Percentiles rank a stretch among this genome's conserved stretches.
These are phyloP conservation scores for Boletus edulis DNA, from an alignment of 768 basidiomycete species.

Conservation along the genomic window DNA sequence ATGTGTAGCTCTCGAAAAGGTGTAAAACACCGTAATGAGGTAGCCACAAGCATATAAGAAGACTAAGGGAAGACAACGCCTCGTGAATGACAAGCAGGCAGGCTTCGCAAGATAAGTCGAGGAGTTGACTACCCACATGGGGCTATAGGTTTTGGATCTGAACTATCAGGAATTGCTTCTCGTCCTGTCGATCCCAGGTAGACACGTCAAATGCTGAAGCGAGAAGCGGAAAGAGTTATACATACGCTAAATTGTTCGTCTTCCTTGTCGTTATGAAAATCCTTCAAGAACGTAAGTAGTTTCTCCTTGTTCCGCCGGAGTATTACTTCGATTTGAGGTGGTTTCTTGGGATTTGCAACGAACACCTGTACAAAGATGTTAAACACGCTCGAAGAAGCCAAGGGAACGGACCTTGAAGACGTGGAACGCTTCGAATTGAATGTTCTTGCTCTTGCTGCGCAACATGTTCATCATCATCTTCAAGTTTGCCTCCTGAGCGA, in stretches of 20 bases:
- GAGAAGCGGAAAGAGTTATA: background rate
- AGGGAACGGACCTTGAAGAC: constrained; percentile 87
- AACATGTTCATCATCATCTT: constrained; percentile 99
- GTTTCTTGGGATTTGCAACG: constrained; percentile 99
- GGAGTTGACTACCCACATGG: background rate
- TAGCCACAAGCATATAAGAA: constrained; percentile 9
- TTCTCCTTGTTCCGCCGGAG: constrained; percentile 94
- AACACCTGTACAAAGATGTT: constrained; percentile 62
- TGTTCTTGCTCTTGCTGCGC: constrained; percentile 98
- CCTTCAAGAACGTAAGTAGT: constrained; percentile 81
- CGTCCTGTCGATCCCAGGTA: constrained; percentile 49
- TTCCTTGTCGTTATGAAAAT: constrained; percentile 98
- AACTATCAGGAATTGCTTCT: constrained; percentile 93
- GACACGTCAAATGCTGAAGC: background rate
- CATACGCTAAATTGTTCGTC: constrained; percentile 93
- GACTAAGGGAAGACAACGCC: background rate
- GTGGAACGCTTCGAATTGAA: constrained; percentile 99
- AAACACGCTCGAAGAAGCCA: background rate
- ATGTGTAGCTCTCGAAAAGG: too few relatives aligned
- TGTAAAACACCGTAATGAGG: background rate
- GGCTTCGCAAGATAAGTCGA: background rate
- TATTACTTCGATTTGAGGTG: constrained; percentile 89
- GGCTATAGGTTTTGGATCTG: constrained; percentile 79
- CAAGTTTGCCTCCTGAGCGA: constrained; percentile 90
- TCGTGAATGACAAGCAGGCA: background rate